Base-by-base conservation (phyloP, 805 yeast genomes). In the Priceomyces carsonii region DNA sequence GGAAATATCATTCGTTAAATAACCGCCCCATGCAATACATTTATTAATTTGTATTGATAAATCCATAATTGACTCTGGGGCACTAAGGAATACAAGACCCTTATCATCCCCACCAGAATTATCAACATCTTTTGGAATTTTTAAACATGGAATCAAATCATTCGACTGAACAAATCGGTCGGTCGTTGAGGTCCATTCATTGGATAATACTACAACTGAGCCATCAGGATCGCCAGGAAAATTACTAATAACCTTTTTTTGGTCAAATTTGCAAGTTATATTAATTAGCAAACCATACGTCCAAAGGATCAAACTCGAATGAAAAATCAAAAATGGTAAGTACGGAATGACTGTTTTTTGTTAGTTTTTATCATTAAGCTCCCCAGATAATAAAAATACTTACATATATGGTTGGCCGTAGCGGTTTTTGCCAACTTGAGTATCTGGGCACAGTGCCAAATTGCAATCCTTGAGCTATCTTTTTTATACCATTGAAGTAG, bases 131-230 rank as follows among this genome's bases (percentile, higher is more conserved):
- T 14, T 4, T 25, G 15, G 7, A n/a, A 17, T 8, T 15, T 14
- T 29, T 29, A 29, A 18, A 9, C 8, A 29, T 17, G 32, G 32
- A 29, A 29, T 29, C n/a, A 29, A 8, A 29, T 29, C 32, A 19
- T 29, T 29, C 8, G 16, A n/a, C 18, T 29, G 23, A 3, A 29
- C 20, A 29, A 29, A 29, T 4, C 18, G 16, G 4, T 29, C 22
- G 4, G 23, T 18, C 16, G 8, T 10, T 6, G 32, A 29, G 14
- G 20, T 18, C 32, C 32, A 29, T 5, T 29, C 32, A 3, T 29
- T 24, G 4, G n/a, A 18, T 29, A 29, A 4, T 5, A 29, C 16
- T n/a, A 29, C 18, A n/a, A 8, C 18, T 3, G 20, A 24, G 6
- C 8, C 14, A 15, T 29, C 22, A 18, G 13, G 18, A 18, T 10